Base-by-base conservation (phyloP, 768 basidiomycete species). In the Cubamyces sp. region DNA sequence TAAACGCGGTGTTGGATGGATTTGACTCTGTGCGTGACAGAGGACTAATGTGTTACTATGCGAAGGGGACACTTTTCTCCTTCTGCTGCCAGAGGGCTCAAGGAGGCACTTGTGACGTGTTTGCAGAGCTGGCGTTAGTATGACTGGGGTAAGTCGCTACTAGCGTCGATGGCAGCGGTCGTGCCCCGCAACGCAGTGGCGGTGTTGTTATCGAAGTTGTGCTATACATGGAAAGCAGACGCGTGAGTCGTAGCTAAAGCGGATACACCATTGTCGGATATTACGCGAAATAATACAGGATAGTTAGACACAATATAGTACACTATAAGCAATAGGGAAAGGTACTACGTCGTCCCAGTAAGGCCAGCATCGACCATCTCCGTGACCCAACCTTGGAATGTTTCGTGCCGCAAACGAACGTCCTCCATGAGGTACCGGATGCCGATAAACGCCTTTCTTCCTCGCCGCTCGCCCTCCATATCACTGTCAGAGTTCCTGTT, bases 371-470 rank as follows among this genome's bases (percentile, higher is more conserved):
- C 80, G 15, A 85, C 75, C 84, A 87, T 87, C 71, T 87, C 86
- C 18, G 76, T 76, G 25, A 87, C 77, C 86, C 86, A 87, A 39
- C 77, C 77, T 75, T 80, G 82, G 67, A 87, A 74, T 5, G 73
- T 72, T 47, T 90, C 86, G 68, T 92, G 88, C 51, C 80, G 80
- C 59, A 92, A 82, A 67, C 82, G 78, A 15, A 94, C 84, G 34
- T 79, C 81, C 64, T 88, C 84, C 76, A 94, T 67, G 66, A 87
- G 76, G 60, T 77, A 79, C 64, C 87, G 73, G n/a, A 80, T 79
- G 12, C 82, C 80, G 26, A 82, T 75, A 68, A 94, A 96, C 12
- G 90, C 91, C 67, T 81, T 85, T 65, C 87, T 79, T 15, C 92
- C 93, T 50, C 81, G 82, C 61, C 83, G 76, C 69, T 90, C 87